Conservation (phyloP, 2,329 filamentous ascomycete species). For the Claviceps maximensis region DNA sequence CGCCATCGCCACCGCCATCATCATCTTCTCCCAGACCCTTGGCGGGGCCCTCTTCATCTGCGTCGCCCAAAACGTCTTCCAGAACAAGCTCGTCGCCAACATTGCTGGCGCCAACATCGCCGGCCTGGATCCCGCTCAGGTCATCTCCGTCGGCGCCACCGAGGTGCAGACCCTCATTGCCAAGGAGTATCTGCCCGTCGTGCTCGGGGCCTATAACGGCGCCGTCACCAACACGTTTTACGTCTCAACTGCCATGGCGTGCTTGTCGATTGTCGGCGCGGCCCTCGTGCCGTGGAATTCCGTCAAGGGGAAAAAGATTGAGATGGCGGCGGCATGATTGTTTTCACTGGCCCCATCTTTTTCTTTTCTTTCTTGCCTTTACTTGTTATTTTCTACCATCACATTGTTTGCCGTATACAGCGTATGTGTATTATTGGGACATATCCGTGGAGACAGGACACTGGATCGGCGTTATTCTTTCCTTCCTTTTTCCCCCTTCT, state of each 20-base stretch:
- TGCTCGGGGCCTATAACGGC: constrained; percentile 4
- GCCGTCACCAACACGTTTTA: constrained; percentile 6
- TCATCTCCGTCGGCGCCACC: constrained; percentile 4
- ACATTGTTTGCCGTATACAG: too few relatives aligned
- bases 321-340: constrained; percentile 2
- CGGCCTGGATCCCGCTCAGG: constrained; percentile 1
- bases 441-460: too few relatives aligned
- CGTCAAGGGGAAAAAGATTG: constrained; percentile 7
- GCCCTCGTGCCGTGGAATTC: constrained; percentile 6
- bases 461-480: too few relatives aligned
- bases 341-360: neutral
- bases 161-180: constrained; percentile 3
- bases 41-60: constrained; percentile 36
- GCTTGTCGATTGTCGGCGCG: constrained; percentile 4
- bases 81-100: constrained; percentile 24
- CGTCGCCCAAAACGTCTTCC: constrained; percentile 37
- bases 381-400: too few relatives aligned
- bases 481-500: too few relatives aligned
- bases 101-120: constrained; percentile 2
- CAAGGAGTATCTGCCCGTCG: constrained; percentile 2
- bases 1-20: constrained; percentile 31
- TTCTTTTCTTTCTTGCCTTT: too few relatives aligned
- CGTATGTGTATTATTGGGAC: too few relatives aligned
- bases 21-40: constrained; percentile 32
- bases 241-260: constrained; percentile 3